Evolutionary conservation across 2,329 filamentous ascomycete genomes (phyloP).

Genomic region (Epichloe scottii): DNA sequence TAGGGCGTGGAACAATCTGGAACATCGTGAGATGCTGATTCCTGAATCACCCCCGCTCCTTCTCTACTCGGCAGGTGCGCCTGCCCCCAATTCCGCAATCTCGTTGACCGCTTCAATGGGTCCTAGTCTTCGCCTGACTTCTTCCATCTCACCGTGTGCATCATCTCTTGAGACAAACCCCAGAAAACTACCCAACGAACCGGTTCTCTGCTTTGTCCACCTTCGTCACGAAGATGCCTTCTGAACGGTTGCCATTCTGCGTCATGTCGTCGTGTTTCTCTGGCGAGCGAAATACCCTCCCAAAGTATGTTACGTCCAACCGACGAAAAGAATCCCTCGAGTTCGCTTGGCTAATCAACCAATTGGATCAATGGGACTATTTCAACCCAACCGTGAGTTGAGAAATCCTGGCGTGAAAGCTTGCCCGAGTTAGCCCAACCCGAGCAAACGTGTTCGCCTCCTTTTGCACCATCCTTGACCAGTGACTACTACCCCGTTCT

Average conservation of each 20-base stretch:
- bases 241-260: not conserved
- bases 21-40: constrained; percentile 1
- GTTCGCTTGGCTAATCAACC: not conserved
- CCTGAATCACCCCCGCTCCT: not conserved
- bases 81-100: not conserved
- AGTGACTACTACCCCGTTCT: not conserved
- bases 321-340: not conserved
- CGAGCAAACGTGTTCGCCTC: not conserved
- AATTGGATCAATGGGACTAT: not conserved
- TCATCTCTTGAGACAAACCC: not conserved
- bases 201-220: not conserved
- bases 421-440: not conserved
- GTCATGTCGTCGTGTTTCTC: too few relatives aligned
- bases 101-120: not conserved
- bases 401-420: not conserved
- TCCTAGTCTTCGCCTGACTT: not conserved
- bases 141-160: not conserved
- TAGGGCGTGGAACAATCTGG: not conserved
- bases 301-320: not conserved
- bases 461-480: not conserved
- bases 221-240: not conserved
- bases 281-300: too few relatives aligned
- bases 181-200: not conserved
- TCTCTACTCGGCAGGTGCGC: constrained; percentile 1
- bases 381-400: not conserved